A percentile compares a stretch with the other conserved stretches of the same genome.
Conservation (phyloP, 441 rosid species). For the Gossypium armourianum region DNA sequence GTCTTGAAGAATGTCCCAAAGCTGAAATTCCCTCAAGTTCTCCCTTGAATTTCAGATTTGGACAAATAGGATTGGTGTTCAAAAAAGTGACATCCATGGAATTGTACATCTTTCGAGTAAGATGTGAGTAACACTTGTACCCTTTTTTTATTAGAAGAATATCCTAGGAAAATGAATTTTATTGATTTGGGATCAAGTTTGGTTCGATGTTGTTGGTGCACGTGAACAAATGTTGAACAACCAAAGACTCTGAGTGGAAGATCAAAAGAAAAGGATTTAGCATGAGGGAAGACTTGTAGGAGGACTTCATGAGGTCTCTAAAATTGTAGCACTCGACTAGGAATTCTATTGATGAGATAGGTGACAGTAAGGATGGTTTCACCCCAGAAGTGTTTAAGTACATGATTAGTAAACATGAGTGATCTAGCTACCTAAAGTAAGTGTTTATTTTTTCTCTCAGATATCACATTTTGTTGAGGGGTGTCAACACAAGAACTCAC, state of each 20-base stretch:
- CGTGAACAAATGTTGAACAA: background rate
- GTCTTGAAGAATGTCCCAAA: background rate
- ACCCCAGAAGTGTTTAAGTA: background rate
- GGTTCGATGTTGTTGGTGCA: background rate
- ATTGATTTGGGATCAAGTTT: background rate
- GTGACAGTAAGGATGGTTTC: background rate
- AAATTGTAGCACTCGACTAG: background rate
- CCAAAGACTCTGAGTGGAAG: background rate
- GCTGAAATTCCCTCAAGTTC: background rate
- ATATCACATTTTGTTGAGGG: background rate
- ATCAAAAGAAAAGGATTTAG: background rate
- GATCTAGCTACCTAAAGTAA: background rate
- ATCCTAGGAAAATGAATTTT: background rate
- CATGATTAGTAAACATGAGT: background rate
- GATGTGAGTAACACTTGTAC: background rate
- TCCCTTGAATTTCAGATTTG: background rate
- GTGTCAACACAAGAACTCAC: background rate
- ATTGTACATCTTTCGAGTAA: background rate
- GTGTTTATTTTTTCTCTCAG: background rate
- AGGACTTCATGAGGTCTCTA: background rate
- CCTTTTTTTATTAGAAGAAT: background rate
- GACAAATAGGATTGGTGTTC: background rate
- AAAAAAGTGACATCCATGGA: background rate
- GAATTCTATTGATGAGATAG: background rate
- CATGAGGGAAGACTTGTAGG: background rate